Evolutionary conservation across 2,329 filamentous ascomycete species (phyloP), one percentile per base, ranked within the genome.

Genomic region (Alternaria arborescens): DNA sequence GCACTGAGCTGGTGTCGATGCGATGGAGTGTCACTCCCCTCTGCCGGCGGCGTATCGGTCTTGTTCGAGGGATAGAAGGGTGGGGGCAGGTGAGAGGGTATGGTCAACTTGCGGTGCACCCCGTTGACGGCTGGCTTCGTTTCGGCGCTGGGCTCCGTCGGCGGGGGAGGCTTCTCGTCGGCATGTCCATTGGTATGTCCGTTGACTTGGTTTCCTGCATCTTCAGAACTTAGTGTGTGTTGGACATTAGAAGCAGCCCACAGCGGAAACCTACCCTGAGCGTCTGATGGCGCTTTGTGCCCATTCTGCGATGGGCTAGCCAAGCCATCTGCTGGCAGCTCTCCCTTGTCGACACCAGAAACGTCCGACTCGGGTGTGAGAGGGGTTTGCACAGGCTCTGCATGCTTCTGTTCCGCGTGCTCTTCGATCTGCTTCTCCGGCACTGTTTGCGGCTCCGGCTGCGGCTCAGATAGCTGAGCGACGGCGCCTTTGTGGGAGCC

Each of bases 11-110:
- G 68, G 26, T 68, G 60, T 10, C 65, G 69, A 55, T 77, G 72
- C 43, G 61, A 55, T 20, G 53, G 55, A 14, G 60, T 34, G 28
- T 66, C 66, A 14, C 42, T 55, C 38, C 59, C 62, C n/a, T 74
- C 67, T 11, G 62, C 69, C 6, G 69, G 59, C 4, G 70, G 70
- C 14, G 71, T 64, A 38, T 67, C 66, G 8, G 63, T 46, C 50
- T 71, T 71, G 58, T 63, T 71, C 7, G 73, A 70, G 16, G 76
- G 77, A 55, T 76, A 72, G 66, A 79, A 79, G 22, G 76, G 72
- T 4, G 77, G 76, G 1, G 77, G 76, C 24, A 79, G 72, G 55
- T 77, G 69, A 22, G 70, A 52, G 32, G 65, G 70, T n/a, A 68
- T 48, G 30, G 65, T 60, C 36, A 70, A 54, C 58, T 71, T 68